These are phyloP conservation scores for Lipomyces sp. DNA, from an alignment of 805 yeast genomes.

Conservation along the genomic window DNA sequence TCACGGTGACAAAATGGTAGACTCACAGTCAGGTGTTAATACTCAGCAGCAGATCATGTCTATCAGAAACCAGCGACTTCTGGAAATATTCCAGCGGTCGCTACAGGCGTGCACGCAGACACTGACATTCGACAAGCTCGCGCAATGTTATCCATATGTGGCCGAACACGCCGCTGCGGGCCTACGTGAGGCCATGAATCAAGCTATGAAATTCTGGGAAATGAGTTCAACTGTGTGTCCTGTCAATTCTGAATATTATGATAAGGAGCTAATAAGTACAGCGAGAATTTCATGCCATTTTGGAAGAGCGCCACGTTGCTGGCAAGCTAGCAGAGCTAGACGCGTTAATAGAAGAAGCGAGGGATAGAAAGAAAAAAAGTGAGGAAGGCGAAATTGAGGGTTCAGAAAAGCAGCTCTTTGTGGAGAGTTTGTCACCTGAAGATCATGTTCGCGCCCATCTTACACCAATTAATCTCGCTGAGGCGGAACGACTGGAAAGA, in stretches of 20 bases:
- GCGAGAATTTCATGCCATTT: slow-evolving; percentile 61
- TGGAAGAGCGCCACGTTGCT: slow-evolving; percentile 52
- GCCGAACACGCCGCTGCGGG: slow-evolving; percentile 55
- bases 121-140: slow-evolving; percentile 56
- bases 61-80: slow-evolving; percentile 57
- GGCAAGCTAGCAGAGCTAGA: slow-evolving; percentile 49
- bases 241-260: background rate
- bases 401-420: slow-evolving; percentile 36
- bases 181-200: slow-evolving; percentile 56
- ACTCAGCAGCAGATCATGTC: slow-evolving; percentile 16
- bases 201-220: slow-evolving; percentile 59
- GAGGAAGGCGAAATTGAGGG: slow-evolving; percentile 17
- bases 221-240: slow-evolving; percentile 43
- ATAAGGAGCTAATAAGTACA: slow-evolving; percentile 34
- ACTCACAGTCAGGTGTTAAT: background rate
- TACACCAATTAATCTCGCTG: slow-evolving; percentile 36
- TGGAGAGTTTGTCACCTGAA: slow-evolving; percentile 43
- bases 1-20: background rate
- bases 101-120: slow-evolving; percentile 59
- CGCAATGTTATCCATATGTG: slow-evolving; percentile 60
- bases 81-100: slow-evolving; percentile 58
- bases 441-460: slow-evolving; percentile 43
- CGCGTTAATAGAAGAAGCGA: slow-evolving; percentile 48
- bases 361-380: slow-evolving; percentile 38
- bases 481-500: slow-evolving; percentile 35